phyloP scores from a whole-genome alignment of 305 asterid genomes.

The Solanum hybrid region DNA sequence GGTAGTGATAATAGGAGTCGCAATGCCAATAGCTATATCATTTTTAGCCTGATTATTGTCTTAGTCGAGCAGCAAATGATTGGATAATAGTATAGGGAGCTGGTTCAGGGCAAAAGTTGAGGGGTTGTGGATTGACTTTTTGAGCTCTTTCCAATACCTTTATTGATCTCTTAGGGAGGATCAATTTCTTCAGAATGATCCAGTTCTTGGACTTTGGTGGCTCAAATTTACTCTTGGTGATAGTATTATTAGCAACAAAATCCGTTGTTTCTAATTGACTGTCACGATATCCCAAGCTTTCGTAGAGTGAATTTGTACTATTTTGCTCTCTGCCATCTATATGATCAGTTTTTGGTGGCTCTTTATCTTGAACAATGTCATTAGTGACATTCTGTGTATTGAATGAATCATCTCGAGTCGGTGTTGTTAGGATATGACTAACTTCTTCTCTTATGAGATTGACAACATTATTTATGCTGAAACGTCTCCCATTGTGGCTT shows the following conservation, averaged over 20 bases:
- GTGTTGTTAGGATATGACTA: conserved; percentile 45
- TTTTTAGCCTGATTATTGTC: too few species aligned
- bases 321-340: conserved; percentile 3
- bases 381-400: conserved; percentile 36
- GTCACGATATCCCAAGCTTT: background rate
- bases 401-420: conserved; percentile 26
- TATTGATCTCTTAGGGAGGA: too few species aligned
- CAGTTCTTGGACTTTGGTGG: too few species aligned
- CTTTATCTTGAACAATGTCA: conserved; percentile 25
- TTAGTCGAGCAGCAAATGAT: too few species aligned
- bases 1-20: too few species aligned
- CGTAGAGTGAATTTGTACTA: background rate
- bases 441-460: conserved; percentile 76
- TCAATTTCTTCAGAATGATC: too few species aligned
- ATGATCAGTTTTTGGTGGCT: conserved; percentile 15
- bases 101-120: too few species aligned
- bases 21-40: too few species aligned
- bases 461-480: conserved; percentile 55
- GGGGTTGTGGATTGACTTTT: too few species aligned
- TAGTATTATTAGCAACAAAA: background rate
- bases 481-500: conserved; percentile 20
- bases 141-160: too few species aligned
- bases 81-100: too few species aligned
- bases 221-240: background rate
- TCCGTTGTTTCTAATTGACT: conserved; percentile 1